Evolutionary conservation across 1,284 basidiomycete genomes (phyloP), one percentile per base, ranked within the genome.

Genomic region (Melampsora americana): DNA sequence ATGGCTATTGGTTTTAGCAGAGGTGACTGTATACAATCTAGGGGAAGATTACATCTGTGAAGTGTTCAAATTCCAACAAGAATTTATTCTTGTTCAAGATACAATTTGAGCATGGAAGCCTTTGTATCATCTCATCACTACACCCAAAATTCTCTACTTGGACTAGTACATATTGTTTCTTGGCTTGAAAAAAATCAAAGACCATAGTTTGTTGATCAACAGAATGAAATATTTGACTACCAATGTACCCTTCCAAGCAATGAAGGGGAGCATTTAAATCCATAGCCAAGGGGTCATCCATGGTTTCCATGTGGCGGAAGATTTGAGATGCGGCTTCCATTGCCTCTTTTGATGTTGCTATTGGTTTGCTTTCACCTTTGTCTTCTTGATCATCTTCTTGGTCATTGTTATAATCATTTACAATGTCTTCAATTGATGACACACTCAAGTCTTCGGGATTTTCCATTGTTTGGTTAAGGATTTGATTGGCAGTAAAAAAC

Each of bases 151-250:
- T 53, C 26, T 12, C 18, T n/a, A 53, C 50, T n/a, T 53, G 2
- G 16, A 53, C 50, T n/a, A n/a, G n/a, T n/a, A 53, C 50, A 35
- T 35, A 7, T 53, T 53, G 50, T 20, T 53, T 26, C 2, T 5
- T 53, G 50, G 50, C 50, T 53, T 53, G 50, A n/a, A 53, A 53
- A 53, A 53, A 53, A 53, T 53, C 7, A 5, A 26, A 53, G 5
- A 53, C 50, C 50, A 7, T 53, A n/a, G 3, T 53, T 53, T 53
- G 3, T 53, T 53, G 7, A n/a, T 53, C 3, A 53, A 26, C 50
- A n/a, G 50, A 53, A 53, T n/a, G 26, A 26, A 53, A 53, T n/a
- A 53, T 53, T 53, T 53, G 50, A n/a, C 50, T 53, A 53, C 50
- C 50, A 53, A 53, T 53, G 26, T n/a, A 6, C 2, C 26, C 16